A percentile compares a stretch with the other conserved stretches of the same genome.
These are phyloP conservation scores for Fraxinus dipetala DNA, from an alignment of 305 asterid genomes.

Conservation along the genomic window DNA sequence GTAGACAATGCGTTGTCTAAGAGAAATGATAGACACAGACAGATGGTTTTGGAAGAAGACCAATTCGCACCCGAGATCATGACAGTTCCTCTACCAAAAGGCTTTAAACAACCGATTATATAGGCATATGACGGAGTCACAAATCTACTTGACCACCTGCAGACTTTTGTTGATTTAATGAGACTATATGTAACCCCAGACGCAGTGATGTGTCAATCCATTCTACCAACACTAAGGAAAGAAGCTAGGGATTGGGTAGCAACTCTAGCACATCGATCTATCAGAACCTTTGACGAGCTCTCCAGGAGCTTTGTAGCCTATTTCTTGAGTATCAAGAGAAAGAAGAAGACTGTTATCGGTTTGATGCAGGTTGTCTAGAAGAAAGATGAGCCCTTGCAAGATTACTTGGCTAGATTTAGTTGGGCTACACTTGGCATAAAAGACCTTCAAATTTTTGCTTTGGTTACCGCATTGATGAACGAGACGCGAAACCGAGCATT, in stretches of 20 bases:
- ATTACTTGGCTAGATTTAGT: not conserved
- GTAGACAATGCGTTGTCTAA: not conserved
- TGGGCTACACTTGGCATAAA: not conserved
- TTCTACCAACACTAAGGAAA: not conserved
- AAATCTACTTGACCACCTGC: not conserved
- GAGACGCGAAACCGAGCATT: not conserved
- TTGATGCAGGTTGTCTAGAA: not conserved
- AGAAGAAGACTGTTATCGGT: not conserved
- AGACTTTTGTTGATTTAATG: not conserved
- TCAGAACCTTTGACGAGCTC: not conserved
- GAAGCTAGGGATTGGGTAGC: not conserved
- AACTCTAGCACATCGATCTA: not conserved
- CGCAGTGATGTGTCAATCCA: not conserved
- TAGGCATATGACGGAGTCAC: not conserved
- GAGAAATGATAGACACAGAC: not conserved
- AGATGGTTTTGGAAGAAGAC: not conserved
- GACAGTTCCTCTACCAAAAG: not conserved
- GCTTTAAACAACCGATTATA: not conserved
- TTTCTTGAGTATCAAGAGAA: not conserved
- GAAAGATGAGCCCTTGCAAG: not conserved
- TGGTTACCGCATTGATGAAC: not conserved
- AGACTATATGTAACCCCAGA: not conserved
- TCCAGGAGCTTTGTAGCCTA: not conserved
- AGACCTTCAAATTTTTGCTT: not conserved
- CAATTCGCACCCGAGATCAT: not conserved